These are phyloP conservation scores for Penicillium sp. DNA, from an alignment of 2,329 filamentous ascomycete genomes.

Conservation along the genomic window DNA sequence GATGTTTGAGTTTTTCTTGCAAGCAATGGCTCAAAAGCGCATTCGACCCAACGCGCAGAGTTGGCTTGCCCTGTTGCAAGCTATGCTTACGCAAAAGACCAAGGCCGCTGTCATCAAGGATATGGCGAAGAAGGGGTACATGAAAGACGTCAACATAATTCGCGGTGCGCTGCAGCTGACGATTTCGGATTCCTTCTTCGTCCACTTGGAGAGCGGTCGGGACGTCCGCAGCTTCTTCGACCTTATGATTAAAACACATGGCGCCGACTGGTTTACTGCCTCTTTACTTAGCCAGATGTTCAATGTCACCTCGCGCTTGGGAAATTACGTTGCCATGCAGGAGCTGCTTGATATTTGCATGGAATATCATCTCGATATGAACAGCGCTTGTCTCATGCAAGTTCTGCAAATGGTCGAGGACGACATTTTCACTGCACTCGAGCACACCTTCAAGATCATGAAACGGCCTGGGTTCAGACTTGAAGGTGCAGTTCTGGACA, in stretches of 20 bases:
- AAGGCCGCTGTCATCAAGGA: slow-evolving; percentile 33
- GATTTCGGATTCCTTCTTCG: slow-evolving; percentile 35
- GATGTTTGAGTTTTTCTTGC: slow-evolving; percentile 42
- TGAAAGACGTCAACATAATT: slow-evolving; percentile 28
- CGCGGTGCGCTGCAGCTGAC: slow-evolving; percentile 33
- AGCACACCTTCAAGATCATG: slow-evolving; percentile 28
- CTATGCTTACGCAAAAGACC: slow-evolving; percentile 29
- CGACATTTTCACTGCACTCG: slow-evolving; percentile 28
- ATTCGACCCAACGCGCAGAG: slow-evolving; percentile 45
- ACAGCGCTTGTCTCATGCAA: slow-evolving; percentile 32
- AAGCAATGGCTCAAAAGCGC: slow-evolving; percentile 40
- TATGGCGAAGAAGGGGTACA: slow-evolving; percentile 36
- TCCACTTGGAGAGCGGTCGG: slow-evolving; percentile 37
- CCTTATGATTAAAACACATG: slow-evolving; percentile 40
- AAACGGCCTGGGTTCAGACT: slow-evolving; percentile 21
- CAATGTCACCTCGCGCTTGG: slow-evolving; percentile 29
- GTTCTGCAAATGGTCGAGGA: slow-evolving; percentile 31
- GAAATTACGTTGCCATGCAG: slow-evolving; percentile 30
- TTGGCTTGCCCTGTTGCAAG: slow-evolving; percentile 46
- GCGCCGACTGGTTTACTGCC: slow-evolving; percentile 41
- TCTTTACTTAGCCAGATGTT: slow-evolving; percentile 44
- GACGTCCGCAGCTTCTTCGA: slow-evolving; percentile 41
- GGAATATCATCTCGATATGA: slow-evolving; percentile 29
- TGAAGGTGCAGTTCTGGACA: slow-evolving; percentile 33
- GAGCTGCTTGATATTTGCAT: slow-evolving; percentile 37